Percentiles rank a stretch among this genome's conserved stretches.
phyloP scores from a whole-genome alignment of 164 flowering plant species.

The Tetracentron sinense region DNA sequence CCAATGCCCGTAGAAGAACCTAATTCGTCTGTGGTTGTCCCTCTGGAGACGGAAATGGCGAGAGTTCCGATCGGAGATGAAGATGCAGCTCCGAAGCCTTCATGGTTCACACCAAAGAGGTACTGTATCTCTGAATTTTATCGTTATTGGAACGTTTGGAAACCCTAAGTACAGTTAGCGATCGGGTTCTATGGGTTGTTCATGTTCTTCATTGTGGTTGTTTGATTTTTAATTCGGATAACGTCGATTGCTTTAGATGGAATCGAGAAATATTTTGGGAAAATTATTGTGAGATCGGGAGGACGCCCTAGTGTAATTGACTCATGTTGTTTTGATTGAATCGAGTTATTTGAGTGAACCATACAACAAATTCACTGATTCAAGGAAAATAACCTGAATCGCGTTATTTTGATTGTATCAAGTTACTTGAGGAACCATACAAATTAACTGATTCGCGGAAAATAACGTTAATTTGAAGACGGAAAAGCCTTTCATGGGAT shows the following conservation, averaged over 20 bases:
- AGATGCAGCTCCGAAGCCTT: constrained; percentile 25
- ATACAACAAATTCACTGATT: too few species aligned
- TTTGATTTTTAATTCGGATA: neutral
- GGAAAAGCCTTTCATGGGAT: too few species aligned
- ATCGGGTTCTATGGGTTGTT: neutral
- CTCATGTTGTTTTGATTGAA: too few species aligned
- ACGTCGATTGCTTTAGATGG: neutral
- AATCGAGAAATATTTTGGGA: too few species aligned
- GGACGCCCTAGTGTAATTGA: too few species aligned
- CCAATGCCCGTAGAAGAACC: neutral
- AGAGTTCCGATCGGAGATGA: constrained; percentile 4
- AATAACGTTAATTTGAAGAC: too few species aligned
- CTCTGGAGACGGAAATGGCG: constrained; percentile 18
- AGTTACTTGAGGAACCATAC: too few species aligned
- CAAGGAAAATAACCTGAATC: too few species aligned
- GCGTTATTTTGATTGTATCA: too few species aligned
- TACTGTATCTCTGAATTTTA: neutral
- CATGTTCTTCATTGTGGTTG: neutral
- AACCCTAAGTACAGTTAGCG: neutral
- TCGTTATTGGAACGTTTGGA: neutral
- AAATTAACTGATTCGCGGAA: too few species aligned
- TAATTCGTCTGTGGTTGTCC: constrained; percentile 6
- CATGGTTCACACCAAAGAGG: constrained; percentile 59
- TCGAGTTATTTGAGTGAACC: too few species aligned
- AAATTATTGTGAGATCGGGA: too few species aligned